Evolutionary conservation across 768 basidiomycete species (phyloP), one percentile per base, ranked within the genome.

Genomic region (Tulasnella sp.): DNA sequence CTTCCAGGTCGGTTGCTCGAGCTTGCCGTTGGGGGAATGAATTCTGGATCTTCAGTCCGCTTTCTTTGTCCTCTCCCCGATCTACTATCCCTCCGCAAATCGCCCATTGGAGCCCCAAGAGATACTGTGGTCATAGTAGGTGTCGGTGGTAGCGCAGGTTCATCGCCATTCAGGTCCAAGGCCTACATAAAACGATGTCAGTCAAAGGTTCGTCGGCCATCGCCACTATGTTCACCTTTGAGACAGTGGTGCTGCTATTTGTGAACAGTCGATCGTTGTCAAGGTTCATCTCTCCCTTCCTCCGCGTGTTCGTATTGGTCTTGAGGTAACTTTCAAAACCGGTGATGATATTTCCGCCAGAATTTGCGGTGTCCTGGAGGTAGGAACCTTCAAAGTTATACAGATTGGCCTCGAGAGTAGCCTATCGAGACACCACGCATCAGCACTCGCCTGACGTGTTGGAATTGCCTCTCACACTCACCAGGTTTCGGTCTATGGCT

Each of bases 251-350:
- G 65, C 88, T 90, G 71, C 88, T 90, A 61, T 77, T 84, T 1
- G 88, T 88, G 71, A 92, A 92, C 63, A 90, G 74, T 49, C 89
- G 78, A 67, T 92, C 89, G 11, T 78, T 73, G 59, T 91, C 89
- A 62, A 78, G 80, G 60, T 88, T 78, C 64, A 91, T 88, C 64
- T 84, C 81, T 67, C 83, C 84, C 68, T 84, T 78, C 65, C 87
- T 75, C 5, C 78, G 81, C 8, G 78, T 75, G 0, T 50, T 52
- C 47, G 78, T 78, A 61, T 83, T 85, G 65, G 84, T 84, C 71
- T 91, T 92, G 60, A 91, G 79, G 68, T 90, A 92, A 43, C 84
- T 82, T 56, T 91, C 89, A 64, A 91, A 91, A 3, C 89, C 89
- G 65, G 85, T 85, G 38, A 92, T 85, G 55, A 92, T 90, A 65